Conservation (phyloP, 495 filamentous ascomycete genomes). For the Parathielavia appendiculata region DNA sequence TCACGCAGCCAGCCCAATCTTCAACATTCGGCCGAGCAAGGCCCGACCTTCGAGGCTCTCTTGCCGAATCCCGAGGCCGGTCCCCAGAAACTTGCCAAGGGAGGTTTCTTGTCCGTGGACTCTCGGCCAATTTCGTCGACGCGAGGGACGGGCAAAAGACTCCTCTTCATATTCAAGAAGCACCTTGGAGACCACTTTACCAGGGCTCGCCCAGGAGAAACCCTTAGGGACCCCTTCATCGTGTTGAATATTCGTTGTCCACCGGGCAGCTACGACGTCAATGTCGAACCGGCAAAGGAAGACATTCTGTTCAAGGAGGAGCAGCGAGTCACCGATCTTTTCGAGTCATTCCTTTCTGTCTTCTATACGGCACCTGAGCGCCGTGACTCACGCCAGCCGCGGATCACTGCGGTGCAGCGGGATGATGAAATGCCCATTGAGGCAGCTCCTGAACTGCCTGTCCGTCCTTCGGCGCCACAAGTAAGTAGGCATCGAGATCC, state of each 20-base stretch:
- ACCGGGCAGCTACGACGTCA: constrained; percentile 71
- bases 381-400: background rate
- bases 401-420: no score
- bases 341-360: constrained; percentile 51
- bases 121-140: constrained; percentile 63
- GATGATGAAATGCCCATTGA: background rate
- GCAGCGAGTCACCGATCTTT: constrained; percentile 41
- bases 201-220: constrained; percentile 2
- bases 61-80: constrained; percentile 53
- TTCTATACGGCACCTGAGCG: constrained; percentile 32
- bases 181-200: constrained; percentile 13
- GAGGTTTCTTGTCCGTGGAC: constrained; percentile 72
- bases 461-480: background rate
- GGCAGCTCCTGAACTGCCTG: background rate
- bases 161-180: constrained; percentile 43
- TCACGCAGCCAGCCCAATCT: background rate
- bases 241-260: constrained; percentile 69
- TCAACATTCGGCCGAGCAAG: background rate
- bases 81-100: constrained; percentile 50
- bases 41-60: constrained; percentile 48
- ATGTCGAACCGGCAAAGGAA: constrained; percentile 87
- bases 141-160: constrained; percentile 61
- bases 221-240: constrained; percentile 59
- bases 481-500: background rate
- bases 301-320: constrained; percentile 74